A percentile compares a stretch with the other conserved stretches of the same genome.
These are phyloP conservation scores for Candida nitratophila DNA, from an alignment of 805 yeast genomes.

Conservation along the genomic window DNA sequence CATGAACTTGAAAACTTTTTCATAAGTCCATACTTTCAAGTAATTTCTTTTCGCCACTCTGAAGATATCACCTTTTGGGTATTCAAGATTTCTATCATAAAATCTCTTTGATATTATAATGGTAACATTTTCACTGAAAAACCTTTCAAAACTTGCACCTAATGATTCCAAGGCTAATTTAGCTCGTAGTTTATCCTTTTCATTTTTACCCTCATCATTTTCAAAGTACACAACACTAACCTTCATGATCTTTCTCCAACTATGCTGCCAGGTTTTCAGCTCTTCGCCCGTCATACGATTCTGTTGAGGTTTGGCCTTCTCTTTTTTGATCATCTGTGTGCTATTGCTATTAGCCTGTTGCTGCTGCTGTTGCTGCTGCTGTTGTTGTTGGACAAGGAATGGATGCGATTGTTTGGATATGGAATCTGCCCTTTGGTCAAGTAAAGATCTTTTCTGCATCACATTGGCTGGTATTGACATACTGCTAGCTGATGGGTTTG, in stretches of 20 bases:
- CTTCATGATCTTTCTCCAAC: slow-evolving; percentile 54
- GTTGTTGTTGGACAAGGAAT: slow-evolving; percentile 2
- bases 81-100: slow-evolving; percentile 31
- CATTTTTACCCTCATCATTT: slow-evolving; percentile 27
- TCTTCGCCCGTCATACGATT: slow-evolving; percentile 30
- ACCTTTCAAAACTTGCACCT: slow-evolving; percentile 52
- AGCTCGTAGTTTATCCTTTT: slow-evolving; percentile 28
- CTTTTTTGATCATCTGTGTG: neutral
- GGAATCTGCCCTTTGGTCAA: slow-evolving; percentile 15
- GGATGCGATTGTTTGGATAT: slow-evolving; percentile 4
- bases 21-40: slow-evolving; percentile 82
- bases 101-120: slow-evolving; percentile 70
- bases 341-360: no score
- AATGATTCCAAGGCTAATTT: slow-evolving; percentile 30
- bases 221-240: slow-evolving; percentile 54
- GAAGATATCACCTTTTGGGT: slow-evolving; percentile 56
- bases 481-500: slow-evolving; percentile 3
- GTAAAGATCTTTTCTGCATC: slow-evolving; percentile 10
- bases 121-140: slow-evolving; percentile 58
- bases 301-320: slow-evolving; percentile 6
- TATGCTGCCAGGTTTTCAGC: slow-evolving; percentile 48
- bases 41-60: slow-evolving; percentile 51
- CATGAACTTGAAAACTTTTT: slow-evolving; percentile 76
- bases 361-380: neutral
- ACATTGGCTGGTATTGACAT: slow-evolving; percentile 5